Percentiles rank a stretch among this genome's conserved stretches.
These are phyloP conservation scores for Coleophoma crateriformis DNA, from an alignment of 2,329 filamentous ascomycete genomes.

Conservation along the genomic window DNA sequence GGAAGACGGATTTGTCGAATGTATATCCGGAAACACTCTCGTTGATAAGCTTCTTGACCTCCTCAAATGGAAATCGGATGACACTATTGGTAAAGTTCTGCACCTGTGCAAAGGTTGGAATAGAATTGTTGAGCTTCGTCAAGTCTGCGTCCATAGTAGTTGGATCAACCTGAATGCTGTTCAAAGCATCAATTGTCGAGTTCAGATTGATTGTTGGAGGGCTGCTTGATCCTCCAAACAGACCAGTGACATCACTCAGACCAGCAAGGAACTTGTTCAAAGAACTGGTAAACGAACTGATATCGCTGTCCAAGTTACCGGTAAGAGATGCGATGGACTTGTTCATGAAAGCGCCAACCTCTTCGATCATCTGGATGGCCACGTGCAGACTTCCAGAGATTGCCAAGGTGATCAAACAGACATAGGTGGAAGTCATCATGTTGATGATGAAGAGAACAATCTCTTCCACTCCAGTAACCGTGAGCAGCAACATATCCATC, in stretches of 20 bases:
- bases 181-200: slow-evolving; percentile 57
- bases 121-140: slow-evolving; percentile 65
- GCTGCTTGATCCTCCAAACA: slow-evolving; percentile 34
- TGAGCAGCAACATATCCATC: slow-evolving; percentile 71
- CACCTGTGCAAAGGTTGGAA: slow-evolving; percentile 80
- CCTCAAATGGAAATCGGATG: slow-evolving; percentile 74
- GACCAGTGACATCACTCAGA: slow-evolving; percentile 42
- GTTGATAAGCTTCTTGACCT: slow-evolving; percentile 70
- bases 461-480: slow-evolving; percentile 77
- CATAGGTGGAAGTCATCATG: slow-evolving; percentile 83
- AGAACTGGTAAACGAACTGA: slow-evolving; percentile 50
- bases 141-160: slow-evolving; percentile 64
- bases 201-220: slow-evolving; percentile 60
- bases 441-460: slow-evolving; percentile 91
- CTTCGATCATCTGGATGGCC: slow-evolving; percentile 55
- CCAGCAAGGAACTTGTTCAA: slow-evolving; percentile 50
- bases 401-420: slow-evolving; percentile 81
- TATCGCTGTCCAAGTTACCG: slow-evolving; percentile 38
- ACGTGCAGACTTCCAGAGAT: slow-evolving; percentile 74
- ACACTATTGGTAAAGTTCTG: slow-evolving; percentile 74
- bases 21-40: slow-evolving; percentile 65
- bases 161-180: slow-evolving; percentile 62
- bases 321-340: slow-evolving; percentile 40
- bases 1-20: slow-evolving; percentile 75
- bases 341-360: slow-evolving; percentile 56